Base-by-base conservation (phyloP, 306 rosid genomes). In the Vigna mungo region DNA sequence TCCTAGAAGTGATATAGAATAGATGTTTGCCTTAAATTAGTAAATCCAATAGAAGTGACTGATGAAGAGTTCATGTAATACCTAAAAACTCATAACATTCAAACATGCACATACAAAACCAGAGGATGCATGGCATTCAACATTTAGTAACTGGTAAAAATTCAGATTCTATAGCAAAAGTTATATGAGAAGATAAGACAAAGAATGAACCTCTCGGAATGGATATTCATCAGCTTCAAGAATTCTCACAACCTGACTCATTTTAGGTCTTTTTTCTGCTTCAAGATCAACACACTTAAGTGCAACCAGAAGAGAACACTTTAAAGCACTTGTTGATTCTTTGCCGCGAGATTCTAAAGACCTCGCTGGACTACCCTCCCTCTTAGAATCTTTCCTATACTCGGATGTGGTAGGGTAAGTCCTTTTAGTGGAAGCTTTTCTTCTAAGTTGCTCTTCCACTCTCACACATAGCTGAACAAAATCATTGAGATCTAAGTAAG, bases 171-270 rank as follows among this genome's bases (percentile, higher is more conserved):
- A n/a, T 25, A 27, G 25, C 7, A 21, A 23, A 78, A 62, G 14
- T 34, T 7, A 47, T 25, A 71, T 53, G 72, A 47, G 20, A 82
- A 6, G 47, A 70, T 9, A 34, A 60, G 73, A 51, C 47, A 75
- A 12, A 52, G 47, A 82, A 94, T 97, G 43, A 82, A 94, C 98
- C 98, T 94, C 97, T 30, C n/a, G 95, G 55, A 84, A 81, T 67
- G 97, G 95, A 86, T 90, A 88, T 70, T 94, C 97, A 7, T 94
- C 98, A 9, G 89, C 93, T 89, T 94, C 98, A 0, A 94, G 92
- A 96, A 94, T 94, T 64, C 96, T 79, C 32, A 88, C 97, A 81
- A 89, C 95, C 78, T 94, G 98, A 82, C 95, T 84, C 98, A 94
- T 94, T 89, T 88, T 92, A 30, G 98, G 98, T 77, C 98, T 85